Percentiles rank a stretch among this genome's conserved stretches.
phyloP scores from a whole-genome alignment of 192 early-diverging fungal genomes.

The Rhizoclosmatium sp. region DNA sequence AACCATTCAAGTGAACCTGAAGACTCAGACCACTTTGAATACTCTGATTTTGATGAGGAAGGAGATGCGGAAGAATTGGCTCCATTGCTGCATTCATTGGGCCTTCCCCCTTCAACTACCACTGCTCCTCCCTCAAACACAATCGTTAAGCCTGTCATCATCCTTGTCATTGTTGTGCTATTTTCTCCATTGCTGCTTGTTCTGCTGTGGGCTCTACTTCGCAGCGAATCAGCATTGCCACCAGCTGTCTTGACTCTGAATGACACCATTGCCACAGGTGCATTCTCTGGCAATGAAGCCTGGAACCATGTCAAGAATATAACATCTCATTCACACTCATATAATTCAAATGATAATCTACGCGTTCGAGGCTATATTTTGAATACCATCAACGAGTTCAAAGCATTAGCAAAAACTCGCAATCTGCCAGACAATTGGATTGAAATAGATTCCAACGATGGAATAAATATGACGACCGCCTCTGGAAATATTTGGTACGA shows the following conservation, averaged over 20 bases:
- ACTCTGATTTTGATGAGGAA: too few species aligned
- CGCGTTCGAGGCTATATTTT: slow-evolving; percentile 17
- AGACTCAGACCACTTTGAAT: too few species aligned
- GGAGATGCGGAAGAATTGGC: neutral
- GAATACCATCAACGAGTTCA: neutral
- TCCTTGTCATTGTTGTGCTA: neutral
- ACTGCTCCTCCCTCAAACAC: neutral
- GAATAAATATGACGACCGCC: slow-evolving; percentile 20
- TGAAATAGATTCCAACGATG: slow-evolving; percentile 7
- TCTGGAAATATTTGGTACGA: slow-evolving; percentile 18
- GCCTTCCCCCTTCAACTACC: neutral
- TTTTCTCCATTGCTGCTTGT: neutral
- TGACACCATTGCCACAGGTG: neutral
- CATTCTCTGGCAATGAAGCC: slow-evolving; percentile 27
- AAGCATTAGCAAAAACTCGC: slow-evolving; percentile 1
- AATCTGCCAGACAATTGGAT: slow-evolving; percentile 9
- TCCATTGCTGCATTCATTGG: neutral
- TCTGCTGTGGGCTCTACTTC: slow-evolving; percentile 1
- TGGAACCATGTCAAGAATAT: slow-evolving; percentile 33
- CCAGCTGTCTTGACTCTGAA: neutral
- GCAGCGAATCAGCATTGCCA: neutral
- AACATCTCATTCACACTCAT: slow-evolving; percentile 16
- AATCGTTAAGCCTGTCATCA: too few species aligned
- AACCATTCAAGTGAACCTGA: too few species aligned
- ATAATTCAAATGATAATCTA: slow-evolving; percentile 30